Evolutionary conservation across 495 filamentous ascomycete species (phyloP), one percentile per base, ranked within the genome.

Genomic region (Podospora comata): DNA sequence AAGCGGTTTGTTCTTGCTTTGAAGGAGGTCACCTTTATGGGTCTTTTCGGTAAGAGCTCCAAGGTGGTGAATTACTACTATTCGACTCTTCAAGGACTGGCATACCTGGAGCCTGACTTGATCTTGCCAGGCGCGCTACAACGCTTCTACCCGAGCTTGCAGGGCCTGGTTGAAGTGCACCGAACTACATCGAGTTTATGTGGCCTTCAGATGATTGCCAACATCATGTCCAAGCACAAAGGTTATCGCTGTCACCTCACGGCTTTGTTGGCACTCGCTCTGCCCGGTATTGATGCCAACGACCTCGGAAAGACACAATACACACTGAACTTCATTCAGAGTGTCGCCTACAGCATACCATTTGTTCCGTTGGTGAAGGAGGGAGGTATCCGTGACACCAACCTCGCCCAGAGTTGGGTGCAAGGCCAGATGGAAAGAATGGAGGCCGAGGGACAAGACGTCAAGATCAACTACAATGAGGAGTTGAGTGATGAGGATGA

Each of bases 241-340:
- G 95, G 95, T 27, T 97, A 93, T 70, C 86, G 95, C 66, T 98
- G 96, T 71, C 95, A 99, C 75, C 87, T 98, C 73, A 98, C 96
- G 13, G 93, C 94, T 1, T 78, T 98, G 44, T 79, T 99, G 20
- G 96, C 94, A 7, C 85, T 99, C 65, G 92, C 95, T 2, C 83
- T 99, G 53, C 95, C 95, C 1, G 95, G 95, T 34, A 96, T 99
- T 63, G 95, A 99, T 80, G 94, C 95, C 34, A 99, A 99, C 77
- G 95, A 99, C 79, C 84, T 99, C 34, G 92, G 94, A 70, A 99
- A 99, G 80, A 97, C 95, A 20, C 83, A 96, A 64, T 92, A 97
- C 78, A 94, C 94, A 2, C 82, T 99, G 62, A 91, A 94, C 65
- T 97, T 96, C 75, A 94, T 99, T 59, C 95, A 98, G 80, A 88